Base-by-base conservation (phyloP, 768 basidiomycete genomes). In the Scleroderma bovista region DNA sequence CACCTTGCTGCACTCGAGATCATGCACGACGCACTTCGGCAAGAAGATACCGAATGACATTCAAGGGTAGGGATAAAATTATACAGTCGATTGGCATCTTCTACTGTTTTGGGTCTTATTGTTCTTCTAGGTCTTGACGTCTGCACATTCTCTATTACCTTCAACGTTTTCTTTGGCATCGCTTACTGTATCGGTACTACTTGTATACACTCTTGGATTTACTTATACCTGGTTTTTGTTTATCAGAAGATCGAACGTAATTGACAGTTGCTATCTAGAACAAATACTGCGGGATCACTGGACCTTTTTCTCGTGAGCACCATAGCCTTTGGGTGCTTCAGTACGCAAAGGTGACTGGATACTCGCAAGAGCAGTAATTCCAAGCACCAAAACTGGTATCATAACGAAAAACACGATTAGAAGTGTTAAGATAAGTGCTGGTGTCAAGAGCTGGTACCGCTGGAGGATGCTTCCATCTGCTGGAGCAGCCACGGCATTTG, bases 371-470 rank as follows among this genome's bases (percentile, higher is more conserved):
- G 88, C 80, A 19, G 67, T 73, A 46, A 90, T 74, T 24, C 84
- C 84, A 34, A 86, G 48, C 61, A 83, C 69, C 11, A 88, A 61
- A 42, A 85, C 65, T 1, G 91, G 87, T 20, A 91, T 60, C 12
- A 88, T 70, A 44, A 88, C 59, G 63, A 88, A 86, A 59, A 90
- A 71, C 0, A 70, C 68, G 40, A 90, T 66, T 44, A 90, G 74
- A 16, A 91, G 75, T 7, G 74, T 63, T 4, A 74, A 76, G 65
- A 91, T 87, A 43, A 92, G 73, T 1, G 76, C 84, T 1, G 89
- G 85, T 0, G 87, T 88, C 43, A 91, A 77, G 41, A 89, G 75
- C 61, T 89, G 87, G 65, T 89, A 90, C 31, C 73, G 78, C 53
- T 81, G 75, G 23, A 91, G 75, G 48, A 90, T 81, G 10, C 86